Conservation (phyloP, 148 eudicot genomes). For the Dianthus caryophyllus region DNA sequence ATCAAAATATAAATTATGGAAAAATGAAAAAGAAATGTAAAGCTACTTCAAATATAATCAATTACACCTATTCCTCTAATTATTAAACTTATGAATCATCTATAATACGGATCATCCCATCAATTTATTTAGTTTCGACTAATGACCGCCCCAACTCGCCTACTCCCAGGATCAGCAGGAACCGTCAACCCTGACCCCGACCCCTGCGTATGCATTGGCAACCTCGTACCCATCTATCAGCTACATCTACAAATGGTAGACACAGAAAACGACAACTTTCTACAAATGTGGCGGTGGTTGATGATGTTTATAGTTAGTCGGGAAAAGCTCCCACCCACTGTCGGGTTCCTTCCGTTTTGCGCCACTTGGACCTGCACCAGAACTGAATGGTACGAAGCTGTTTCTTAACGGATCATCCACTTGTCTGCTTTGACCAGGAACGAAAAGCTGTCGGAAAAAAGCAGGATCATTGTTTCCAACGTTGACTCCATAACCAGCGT, state of each 20-base stretch:
- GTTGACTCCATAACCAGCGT: slow-evolving; percentile 48
- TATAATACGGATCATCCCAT: slow-evolving; percentile 22
- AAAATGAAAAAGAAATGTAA: slow-evolving; percentile 15
- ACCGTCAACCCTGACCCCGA: too few species aligned
- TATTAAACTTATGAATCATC: slow-evolving; percentile 38
- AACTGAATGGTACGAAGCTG: slow-evolving; percentile 42
- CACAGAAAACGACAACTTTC: slow-evolving; percentile 21
- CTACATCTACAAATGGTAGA: slow-evolving; percentile 20
- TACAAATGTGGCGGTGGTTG: slow-evolving; percentile 72
- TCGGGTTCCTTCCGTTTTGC: slow-evolving; percentile 87
- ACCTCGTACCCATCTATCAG: slow-evolving; percentile 26
- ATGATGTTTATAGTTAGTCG: slow-evolving; percentile 49
- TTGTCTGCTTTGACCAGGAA: slow-evolving; percentile 39
- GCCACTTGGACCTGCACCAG: slow-evolving; percentile 30
- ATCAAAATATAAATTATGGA: too few species aligned
- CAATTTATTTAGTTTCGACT: slow-evolving; percentile 34
- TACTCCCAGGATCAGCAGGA: slow-evolving; percentile 21
- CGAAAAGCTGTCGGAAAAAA: slow-evolving; percentile 48
- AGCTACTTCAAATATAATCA: slow-evolving; percentile 29
- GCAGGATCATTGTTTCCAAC: slow-evolving; percentile 45
- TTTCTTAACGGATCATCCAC: slow-evolving; percentile 43
- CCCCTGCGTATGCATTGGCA: slow-evolving; percentile 17
- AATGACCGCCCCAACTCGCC: slow-evolving; percentile 15
- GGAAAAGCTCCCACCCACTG: slow-evolving; percentile 60
- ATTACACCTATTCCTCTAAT: slow-evolving; percentile 38